Conservation (phyloP, 2,329 filamentous ascomycete species). For the Fusarium papillatum region DNA sequence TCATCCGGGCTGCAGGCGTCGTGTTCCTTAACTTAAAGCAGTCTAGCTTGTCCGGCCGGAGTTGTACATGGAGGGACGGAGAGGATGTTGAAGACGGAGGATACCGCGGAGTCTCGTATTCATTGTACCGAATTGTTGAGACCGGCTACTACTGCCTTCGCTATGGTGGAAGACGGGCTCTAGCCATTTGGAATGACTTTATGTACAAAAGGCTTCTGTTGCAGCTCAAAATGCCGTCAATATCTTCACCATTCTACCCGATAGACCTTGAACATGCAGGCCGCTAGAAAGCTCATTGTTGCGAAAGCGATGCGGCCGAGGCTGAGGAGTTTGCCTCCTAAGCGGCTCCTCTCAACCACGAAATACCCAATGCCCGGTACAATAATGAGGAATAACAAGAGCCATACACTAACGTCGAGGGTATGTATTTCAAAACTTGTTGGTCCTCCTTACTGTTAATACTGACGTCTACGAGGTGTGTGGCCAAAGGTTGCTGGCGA, state of each 20-base stretch:
- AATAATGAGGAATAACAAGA: background rate
- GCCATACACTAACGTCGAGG: background rate
- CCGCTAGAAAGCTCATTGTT: background rate
- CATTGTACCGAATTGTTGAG: background rate
- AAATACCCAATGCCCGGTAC: background rate
- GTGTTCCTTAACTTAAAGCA: background rate
- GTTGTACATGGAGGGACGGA: background rate
- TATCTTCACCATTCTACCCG: background rate
- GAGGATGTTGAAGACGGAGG: background rate
- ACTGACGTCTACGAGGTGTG: background rate
- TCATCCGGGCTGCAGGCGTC: background rate
- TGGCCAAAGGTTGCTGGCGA: no score
- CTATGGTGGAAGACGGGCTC: no score
- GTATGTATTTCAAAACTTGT: background rate
- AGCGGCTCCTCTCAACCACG: background rate
- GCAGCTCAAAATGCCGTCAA: background rate
- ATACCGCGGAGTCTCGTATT: background rate
- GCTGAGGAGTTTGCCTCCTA: background rate
- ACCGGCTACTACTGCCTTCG: no score
- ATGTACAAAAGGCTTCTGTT: background rate
- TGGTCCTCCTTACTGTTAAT: background rate
- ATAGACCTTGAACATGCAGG: background rate
- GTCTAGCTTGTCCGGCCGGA: background rate
- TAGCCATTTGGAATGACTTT: background rate
- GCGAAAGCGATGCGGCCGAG: background rate